Conservation (phyloP, 2,329 filamentous ascomycete genomes). For the Neocucurbitaria cava region DNA sequence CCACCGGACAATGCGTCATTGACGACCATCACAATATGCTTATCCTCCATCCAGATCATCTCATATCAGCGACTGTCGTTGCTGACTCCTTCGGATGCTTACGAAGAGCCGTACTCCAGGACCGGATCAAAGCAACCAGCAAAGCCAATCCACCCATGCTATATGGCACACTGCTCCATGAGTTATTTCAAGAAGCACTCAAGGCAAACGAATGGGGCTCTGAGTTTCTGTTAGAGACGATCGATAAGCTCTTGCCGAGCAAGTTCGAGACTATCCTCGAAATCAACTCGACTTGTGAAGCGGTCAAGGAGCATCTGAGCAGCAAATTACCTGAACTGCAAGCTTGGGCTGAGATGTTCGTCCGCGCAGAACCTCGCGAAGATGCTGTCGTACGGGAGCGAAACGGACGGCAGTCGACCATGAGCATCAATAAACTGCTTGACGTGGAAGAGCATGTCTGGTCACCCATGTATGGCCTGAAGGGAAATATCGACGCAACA, state of each 20-base stretch:
- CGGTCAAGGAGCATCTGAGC: conserved; percentile 79
- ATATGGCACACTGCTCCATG: conserved; percentile 92
- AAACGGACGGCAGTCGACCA: conserved; percentile 75
- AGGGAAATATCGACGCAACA: conserved; percentile 97
- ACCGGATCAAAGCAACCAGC: conserved; percentile 89
- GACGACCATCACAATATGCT: conserved; percentile 84
- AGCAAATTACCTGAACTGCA: conserved; percentile 84
- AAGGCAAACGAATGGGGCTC: conserved; percentile 82
- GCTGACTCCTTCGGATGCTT: conserved; percentile 96
- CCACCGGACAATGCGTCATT: conserved; percentile 75
- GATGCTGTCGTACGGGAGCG: conserved; percentile 80
- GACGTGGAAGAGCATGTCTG: conserved; percentile 98
- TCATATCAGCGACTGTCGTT: conserved; percentile 92
- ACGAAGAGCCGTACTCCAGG: conserved; percentile 89
- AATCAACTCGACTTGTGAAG: conserved; percentile 75
- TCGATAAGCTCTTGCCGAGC: conserved; percentile 72
- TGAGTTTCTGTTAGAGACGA: conserved; percentile 69
- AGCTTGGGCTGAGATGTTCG: conserved; percentile 83
- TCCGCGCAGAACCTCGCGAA: conserved; percentile 72
- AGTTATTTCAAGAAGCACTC: conserved; percentile 91
- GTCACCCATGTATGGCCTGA: conserved; percentile 96
- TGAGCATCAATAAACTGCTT: conserved; percentile 91
- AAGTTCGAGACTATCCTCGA: conserved; percentile 91
- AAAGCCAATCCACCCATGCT: conserved; percentile 81
- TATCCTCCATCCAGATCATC: conserved; percentile 91